Conservation (phyloP, 2,329 filamentous ascomycete species). For the Onygenales sp. region DNA sequence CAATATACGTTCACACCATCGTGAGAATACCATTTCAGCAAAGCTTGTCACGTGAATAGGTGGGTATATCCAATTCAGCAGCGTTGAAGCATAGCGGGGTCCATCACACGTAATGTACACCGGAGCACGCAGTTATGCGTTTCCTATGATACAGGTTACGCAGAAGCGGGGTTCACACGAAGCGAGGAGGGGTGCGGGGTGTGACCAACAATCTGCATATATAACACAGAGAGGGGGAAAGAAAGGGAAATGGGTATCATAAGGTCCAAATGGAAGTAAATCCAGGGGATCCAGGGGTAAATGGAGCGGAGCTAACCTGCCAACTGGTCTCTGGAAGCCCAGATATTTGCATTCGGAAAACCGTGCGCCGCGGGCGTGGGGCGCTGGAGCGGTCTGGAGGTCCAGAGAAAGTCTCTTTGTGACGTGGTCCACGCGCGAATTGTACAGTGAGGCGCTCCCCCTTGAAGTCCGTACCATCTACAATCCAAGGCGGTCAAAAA, state of each 20-base stretch:
- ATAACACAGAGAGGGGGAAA: not conserved
- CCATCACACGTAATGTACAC: not conserved
- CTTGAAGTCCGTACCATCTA: slow-evolving; percentile 97
- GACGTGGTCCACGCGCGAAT: slow-evolving; percentile 82
- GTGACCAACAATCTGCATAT: not conserved
- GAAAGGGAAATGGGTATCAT: not conserved
- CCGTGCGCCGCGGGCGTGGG: slow-evolving; percentile 82
- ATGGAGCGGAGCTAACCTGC: slow-evolving; percentile 71
- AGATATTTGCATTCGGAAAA: slow-evolving; percentile 94
- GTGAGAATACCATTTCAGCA: not conserved
- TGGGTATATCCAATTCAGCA: not conserved
- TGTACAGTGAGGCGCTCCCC: slow-evolving; percentile 95
- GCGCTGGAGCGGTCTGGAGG: slow-evolving; percentile 53
- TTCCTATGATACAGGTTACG: not conserved
- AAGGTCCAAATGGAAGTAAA: not conserved
- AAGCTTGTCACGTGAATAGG: not conserved
- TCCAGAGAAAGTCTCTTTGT: slow-evolving; percentile 54
- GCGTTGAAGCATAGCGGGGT: not conserved
- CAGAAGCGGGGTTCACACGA: not conserved
- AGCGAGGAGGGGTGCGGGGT: slow-evolving; percentile 1
- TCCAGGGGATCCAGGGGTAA: slow-evolving; percentile 19
- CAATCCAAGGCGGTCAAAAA: slow-evolving; percentile 4
- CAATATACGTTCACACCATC: not conserved
- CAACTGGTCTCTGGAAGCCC: slow-evolving; percentile 99
- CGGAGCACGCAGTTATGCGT: not conserved